Conservation (phyloP, 2,329 filamentous ascomycete genomes). For the Aspergillus ochraceoroseus region DNA sequence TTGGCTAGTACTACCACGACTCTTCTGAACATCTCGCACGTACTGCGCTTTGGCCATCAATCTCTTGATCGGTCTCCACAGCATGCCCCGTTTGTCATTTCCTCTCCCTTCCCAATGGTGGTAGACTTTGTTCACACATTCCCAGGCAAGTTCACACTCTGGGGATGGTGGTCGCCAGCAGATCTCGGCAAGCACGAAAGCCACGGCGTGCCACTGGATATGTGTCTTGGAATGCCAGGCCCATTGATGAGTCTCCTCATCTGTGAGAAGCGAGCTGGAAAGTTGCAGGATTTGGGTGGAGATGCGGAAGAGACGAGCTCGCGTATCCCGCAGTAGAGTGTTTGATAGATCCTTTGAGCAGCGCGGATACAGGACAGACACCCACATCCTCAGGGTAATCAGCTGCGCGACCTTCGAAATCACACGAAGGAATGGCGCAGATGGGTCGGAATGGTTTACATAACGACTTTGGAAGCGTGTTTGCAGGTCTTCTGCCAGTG, state of each 20-base stretch:
- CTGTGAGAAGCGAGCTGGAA: slow-evolving; percentile 58
- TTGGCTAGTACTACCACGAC: neutral
- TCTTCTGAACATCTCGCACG: slow-evolving; percentile 10
- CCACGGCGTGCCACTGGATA: slow-evolving; percentile 60
- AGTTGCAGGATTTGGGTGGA: slow-evolving; percentile 68
- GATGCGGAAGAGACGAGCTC: slow-evolving; percentile 55
- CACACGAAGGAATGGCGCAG: slow-evolving; percentile 11
- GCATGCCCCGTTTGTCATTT: slow-evolving; percentile 3
- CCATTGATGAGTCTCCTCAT: slow-evolving; percentile 55
- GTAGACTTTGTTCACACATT: slow-evolving; percentile 46
- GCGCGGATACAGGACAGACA: slow-evolving; percentile 16
- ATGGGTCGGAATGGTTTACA: slow-evolving; percentile 18
- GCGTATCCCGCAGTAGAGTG: no score
- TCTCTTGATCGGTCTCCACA: slow-evolving; percentile 12
- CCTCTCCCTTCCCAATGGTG: slow-evolving; percentile 14
- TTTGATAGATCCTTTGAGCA: slow-evolving; percentile 4
- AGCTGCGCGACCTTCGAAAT: slow-evolving; percentile 16
- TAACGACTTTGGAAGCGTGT: slow-evolving; percentile 15
- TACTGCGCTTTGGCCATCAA: slow-evolving; percentile 16
- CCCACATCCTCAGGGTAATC: slow-evolving; percentile 19
- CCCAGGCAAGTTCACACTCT: slow-evolving; percentile 55
- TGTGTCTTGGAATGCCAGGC: slow-evolving; percentile 59
- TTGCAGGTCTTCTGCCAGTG: slow-evolving; percentile 15
- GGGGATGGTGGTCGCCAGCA: slow-evolving; percentile 53
- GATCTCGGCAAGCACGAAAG: slow-evolving; percentile 56